phyloP scores from a whole-genome alignment of 495 filamentous ascomycete species.

The Cercophora newfieldiana region DNA sequence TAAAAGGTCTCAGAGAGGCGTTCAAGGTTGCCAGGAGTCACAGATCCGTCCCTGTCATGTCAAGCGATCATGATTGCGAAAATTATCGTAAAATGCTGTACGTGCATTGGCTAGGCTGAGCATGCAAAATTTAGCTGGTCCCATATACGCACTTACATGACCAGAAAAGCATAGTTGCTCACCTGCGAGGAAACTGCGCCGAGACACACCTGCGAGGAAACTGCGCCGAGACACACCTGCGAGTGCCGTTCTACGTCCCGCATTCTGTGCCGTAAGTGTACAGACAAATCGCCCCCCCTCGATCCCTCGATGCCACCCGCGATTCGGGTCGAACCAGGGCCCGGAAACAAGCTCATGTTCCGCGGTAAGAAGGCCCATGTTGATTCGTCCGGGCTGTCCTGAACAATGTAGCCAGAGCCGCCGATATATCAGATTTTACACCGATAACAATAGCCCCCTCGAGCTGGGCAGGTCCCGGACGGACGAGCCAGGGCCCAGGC shows the following conservation, averaged over 20 bases:
- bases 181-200: too few relatives aligned
- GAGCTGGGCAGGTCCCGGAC: neutral
- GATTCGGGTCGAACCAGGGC: neutral
- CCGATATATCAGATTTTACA: slow-evolving; percentile 13
- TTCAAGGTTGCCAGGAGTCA: too few relatives aligned
- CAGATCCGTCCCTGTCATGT: too few relatives aligned
- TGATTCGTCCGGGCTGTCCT: neutral
- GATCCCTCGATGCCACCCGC: slow-evolving; percentile 6
- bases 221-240: too few relatives aligned
- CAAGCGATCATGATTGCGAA: too few relatives aligned
- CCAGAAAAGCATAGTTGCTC: too few relatives aligned
- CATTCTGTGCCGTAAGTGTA: neutral
- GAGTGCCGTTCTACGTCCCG: neutral
- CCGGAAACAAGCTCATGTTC: slow-evolving; percentile 9
- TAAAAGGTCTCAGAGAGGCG: too few relatives aligned
- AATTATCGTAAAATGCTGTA: too few relatives aligned
- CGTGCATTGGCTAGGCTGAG: too few relatives aligned
- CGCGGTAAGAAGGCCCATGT: neutral
- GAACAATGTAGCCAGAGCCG: slow-evolving; percentile 7
- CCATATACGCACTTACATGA: too few relatives aligned
- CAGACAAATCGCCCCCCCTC: neutral
- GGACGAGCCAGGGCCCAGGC: neutral
- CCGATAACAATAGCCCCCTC: neutral
- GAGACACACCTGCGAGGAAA: too few relatives aligned
- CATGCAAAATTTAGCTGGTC: too few relatives aligned